A percentile compares a stretch with the other conserved stretches of the same genome.
Evolutionary conservation across 2,329 filamentous ascomycete genomes (phyloP).

Genomic region (Colletotrichum sp.): DNA sequence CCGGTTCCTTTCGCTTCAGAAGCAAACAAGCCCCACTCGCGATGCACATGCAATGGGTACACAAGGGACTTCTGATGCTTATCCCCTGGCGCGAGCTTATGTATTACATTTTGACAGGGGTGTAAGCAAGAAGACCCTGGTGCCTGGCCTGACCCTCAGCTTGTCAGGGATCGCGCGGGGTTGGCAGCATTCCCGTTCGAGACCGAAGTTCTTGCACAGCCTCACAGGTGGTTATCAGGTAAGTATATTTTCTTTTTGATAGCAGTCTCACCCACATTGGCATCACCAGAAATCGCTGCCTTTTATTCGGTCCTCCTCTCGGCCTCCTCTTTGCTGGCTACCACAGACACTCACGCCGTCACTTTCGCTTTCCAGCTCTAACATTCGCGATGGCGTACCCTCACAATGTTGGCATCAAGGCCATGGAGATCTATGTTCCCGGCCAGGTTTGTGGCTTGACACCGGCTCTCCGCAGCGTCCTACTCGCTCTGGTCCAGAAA

Average conservation of each 20-base stretch:
- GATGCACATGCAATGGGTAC: background rate
- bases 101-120: background rate
- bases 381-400: constrained; percentile 68
- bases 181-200: background rate
- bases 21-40: background rate
- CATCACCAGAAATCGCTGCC: background rate
- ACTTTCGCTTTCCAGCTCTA: background rate
- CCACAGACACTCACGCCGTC: background rate
- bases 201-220: background rate
- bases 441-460: constrained; percentile 68
- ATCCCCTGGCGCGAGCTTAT: background rate
- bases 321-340: fast-evolving
- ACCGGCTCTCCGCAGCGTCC: constrained; percentile 22
- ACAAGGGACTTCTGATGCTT: background rate
- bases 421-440: constrained; percentile 89
- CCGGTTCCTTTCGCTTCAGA: background rate
- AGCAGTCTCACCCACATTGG: background rate
- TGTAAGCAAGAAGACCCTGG: background rate
- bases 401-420: constrained; percentile 90
- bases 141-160: background rate
- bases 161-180: background rate
- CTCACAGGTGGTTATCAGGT: background rate
- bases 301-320: background rate
- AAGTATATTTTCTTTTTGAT: background rate
- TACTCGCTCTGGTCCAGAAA: background rate